These are phyloP conservation scores for Paspalum vaginatum DNA, from an alignment of 176 grass and related monocot genomes.

Conservation along the genomic window DNA sequence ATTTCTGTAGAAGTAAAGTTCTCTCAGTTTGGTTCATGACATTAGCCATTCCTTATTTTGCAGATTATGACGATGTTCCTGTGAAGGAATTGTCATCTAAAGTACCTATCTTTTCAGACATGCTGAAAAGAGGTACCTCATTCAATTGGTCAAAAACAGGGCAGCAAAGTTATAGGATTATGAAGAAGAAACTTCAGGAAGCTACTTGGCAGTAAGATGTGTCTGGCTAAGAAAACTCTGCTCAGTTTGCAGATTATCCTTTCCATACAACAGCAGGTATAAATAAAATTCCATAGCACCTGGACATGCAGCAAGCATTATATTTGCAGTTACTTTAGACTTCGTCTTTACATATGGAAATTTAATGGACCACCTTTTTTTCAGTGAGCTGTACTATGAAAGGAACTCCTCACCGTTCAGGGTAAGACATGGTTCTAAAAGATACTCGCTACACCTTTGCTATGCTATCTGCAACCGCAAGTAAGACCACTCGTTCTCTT, in stretches of 20 bases:
- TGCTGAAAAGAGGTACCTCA: conserved; percentile 66
- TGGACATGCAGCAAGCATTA: not conserved
- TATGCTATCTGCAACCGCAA: not conserved
- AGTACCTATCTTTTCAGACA: conserved; percentile 59
- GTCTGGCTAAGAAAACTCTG: conserved; percentile 30
- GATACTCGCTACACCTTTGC: not conserved
- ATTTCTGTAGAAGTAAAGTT: not conserved
- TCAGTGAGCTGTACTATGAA: not conserved
- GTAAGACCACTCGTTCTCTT: conserved; percentile 13
- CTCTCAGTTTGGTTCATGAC: conserved; percentile 6
- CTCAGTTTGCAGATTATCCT: conserved; percentile 31
- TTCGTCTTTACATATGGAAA: conserved; percentile 17
- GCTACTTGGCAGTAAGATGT: conserved; percentile 61
- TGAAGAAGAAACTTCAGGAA: conserved; percentile 88
- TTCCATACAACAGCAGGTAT: conserved; percentile 21
- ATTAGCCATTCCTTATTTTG: conserved; percentile 31
- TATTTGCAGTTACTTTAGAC: conserved; percentile 17
- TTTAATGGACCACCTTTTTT: not conserved
- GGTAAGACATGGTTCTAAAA: conserved; percentile 1
- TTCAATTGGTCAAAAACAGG: conserved; percentile 76
- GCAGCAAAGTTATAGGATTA: conserved; percentile 62
- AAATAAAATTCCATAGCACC: conserved; percentile 15
- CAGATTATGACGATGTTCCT: conserved; percentile 82
- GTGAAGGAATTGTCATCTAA: conserved; percentile 47
- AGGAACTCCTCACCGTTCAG: not conserved